Evolutionary conservation across 768 basidiomycete genomes (phyloP), one percentile per base, ranked within the genome.

Genomic region (Trametes elegans): DNA sequence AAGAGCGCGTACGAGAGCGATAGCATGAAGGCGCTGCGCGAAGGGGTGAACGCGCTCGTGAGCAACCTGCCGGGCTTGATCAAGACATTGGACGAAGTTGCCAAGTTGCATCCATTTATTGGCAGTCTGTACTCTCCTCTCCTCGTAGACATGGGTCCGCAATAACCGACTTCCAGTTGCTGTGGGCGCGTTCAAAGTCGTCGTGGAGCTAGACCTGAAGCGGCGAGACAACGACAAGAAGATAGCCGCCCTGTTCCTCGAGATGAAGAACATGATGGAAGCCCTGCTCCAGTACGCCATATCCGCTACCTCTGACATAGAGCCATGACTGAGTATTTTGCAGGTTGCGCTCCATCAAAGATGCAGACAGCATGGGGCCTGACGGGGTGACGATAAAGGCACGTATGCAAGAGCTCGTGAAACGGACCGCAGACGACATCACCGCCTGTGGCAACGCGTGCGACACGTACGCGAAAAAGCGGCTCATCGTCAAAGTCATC

Each of bases 151-250:
- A 19, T 34, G 29, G 5, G 13, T 26, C 21, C 26, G 18, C 18
- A 28, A 3, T 21, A 18, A 38, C 7, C 2, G 3, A 1, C 13
- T 8, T n/a, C 8, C 18, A 72, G 81, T 79, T 41, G 79, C 74
- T 26, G 76, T 81, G 16, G 62, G 74, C 10, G 79, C 79, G 1
- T 83, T 83, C 66, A 70, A 75, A 32, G 66, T 78, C 0, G 79
- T 79, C 4, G 71, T 79, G 24, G 73, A 74, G 16, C 67, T 82
- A 34, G 79, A 81, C 55, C 47, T 77, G 54, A 77, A 76, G 5
- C 70, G 79, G 18, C 69, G 77, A 18, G 79, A 80, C 23, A 82
- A 83, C 51, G 76, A 82, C 55, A 74, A 73, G 50, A 80, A 79
- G 55, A 73, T 81, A 6, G 55, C 75, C 1, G 67, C 72, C 4